Evolutionary conservation across 352 stramenopile genomes (phyloP).

Genomic region (Achlya hypogyna): DNA sequence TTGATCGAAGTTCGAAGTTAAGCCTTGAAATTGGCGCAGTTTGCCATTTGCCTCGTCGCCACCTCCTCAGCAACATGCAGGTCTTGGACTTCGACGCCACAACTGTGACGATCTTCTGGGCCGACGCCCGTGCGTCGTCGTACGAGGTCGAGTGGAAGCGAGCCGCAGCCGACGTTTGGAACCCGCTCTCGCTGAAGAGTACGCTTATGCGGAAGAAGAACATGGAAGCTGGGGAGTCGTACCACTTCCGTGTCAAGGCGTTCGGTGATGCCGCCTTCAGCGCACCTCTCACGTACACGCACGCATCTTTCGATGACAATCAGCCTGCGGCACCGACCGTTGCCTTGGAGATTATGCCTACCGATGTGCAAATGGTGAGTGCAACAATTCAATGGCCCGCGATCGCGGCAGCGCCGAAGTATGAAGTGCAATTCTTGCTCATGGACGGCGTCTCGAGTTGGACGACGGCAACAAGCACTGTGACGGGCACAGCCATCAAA

Average conservation of each 20-base stretch:
- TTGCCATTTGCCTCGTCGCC: no score
- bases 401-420: neutral
- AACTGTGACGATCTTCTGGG: conserved; percentile 17
- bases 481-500: neutral
- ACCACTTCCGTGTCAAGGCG: conserved; percentile 16
- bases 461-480: conserved; percentile 2
- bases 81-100: conserved; percentile 6
- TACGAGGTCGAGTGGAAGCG: conserved; percentile 17
- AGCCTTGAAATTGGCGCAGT: neutral
- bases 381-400: conserved; percentile 4
- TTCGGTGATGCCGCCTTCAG: neutral
- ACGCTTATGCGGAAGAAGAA: conserved; percentile 18
- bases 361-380: conserved; percentile 1
- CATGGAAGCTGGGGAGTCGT: conserved; percentile 2
- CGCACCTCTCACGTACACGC: neutral
- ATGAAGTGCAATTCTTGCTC: conserved; percentile 7
- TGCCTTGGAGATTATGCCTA: conserved; percentile 13
- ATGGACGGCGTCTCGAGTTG: conserved; percentile 10
- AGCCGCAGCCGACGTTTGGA: neutral
- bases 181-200: neutral
- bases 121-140: neutral
- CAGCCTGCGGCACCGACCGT: neutral
- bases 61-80: neutral
- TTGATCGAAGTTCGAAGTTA: neutral
- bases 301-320: neutral